phyloP scores from a whole-genome alignment of 176 grass and related monocot genomes.

The Poa pratensis region DNA sequence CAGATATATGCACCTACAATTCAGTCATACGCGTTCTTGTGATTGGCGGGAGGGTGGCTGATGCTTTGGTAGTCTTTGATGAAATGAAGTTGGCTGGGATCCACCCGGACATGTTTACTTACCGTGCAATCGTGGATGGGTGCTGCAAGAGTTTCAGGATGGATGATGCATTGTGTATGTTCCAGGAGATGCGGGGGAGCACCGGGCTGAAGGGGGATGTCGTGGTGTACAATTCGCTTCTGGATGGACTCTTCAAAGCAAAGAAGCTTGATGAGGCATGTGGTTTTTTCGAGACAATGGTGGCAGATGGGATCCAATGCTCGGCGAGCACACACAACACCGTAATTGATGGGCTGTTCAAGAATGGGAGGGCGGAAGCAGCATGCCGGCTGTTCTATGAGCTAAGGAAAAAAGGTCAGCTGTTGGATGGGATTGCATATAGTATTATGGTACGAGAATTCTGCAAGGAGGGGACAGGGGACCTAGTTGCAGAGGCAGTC shows the following conservation, averaged over 20 bases:
- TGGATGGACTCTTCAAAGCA: conserved; percentile 85
- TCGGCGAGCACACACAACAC: conserved; percentile 77
- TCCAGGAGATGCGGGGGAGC: conserved; percentile 37
- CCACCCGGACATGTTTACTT: conserved; percentile 63
- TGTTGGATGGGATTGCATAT: conserved; percentile 83
- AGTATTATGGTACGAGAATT: conserved; percentile 81
- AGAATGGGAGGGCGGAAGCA: conserved; percentile 72
- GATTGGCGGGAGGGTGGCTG: conserved; percentile 48
- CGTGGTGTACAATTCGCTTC: conserved; percentile 76
- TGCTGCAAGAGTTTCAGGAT: conserved; percentile 85
- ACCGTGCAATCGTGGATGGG: conserved; percentile 61
- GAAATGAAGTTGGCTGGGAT: conserved; percentile 72
- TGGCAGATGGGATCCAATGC: conserved; percentile 70
- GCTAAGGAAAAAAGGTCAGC: conserved; percentile 78
- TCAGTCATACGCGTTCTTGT: conserved; percentile 71
- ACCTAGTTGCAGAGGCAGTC: conserved; percentile 70
- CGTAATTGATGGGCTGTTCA: conserved; percentile 87
- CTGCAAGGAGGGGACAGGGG: conserved; percentile 62
- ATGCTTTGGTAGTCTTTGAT: conserved; percentile 61
- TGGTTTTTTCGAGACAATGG: conserved; percentile 83
- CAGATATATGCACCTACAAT: conserved; percentile 83
- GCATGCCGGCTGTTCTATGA: conserved; percentile 74
- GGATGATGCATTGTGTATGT: conserved; percentile 67
- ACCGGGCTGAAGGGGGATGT: conserved; percentile 55
- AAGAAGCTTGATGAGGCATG: conserved; percentile 85